Evolutionary conservation across 768 basidiomycete species (phyloP), one percentile per base, ranked within the genome.

Genomic region (Leucogyrophana mollusca): DNA sequence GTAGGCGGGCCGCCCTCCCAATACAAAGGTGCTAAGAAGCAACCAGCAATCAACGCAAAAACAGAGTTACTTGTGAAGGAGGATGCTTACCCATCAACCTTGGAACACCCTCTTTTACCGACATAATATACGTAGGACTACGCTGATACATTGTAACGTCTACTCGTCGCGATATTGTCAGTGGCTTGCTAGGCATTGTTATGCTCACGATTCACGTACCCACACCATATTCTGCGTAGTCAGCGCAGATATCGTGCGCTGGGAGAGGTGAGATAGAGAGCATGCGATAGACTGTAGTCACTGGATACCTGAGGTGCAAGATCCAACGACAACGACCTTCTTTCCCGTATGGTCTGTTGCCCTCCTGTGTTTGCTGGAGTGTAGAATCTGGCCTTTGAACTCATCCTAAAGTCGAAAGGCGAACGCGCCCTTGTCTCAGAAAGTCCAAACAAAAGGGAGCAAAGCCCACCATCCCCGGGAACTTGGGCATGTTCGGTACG

Each of bases 71-170:
- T 21, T 16, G n/a, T 16, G n/a, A 37, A 7, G n/a, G n/a, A 37
- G n/a, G 35, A 37, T 6, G 13, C 35, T 6, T 16, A 37, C 35
- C n/a, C 16, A 37, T 16, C 16, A 37, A 21, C 35, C 35, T 37
- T 37, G 35, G 35, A 7, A 16, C n/a, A 9, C 72, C 71, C n/a
- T 71, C 50, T 45, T 66, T 63, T 4, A 69, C 62, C 1, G 65
- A 55, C 69, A 76, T 73, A 50, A 75, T 65, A 54, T 76, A 79
- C 9, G 74, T 78, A 17, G 61, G 59, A 52, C 73, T 70, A 20
- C 84, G 72, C 60, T 87, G 83, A 52, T 67, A 74, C 68, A 82
- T 76, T 0, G 79, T 80, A 5, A 80, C 75, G 49, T 80, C 79
- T 79, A 41, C 30, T 27, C 13, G 17, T 16, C 13, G 4, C 32